Evolutionary conservation across 2,329 filamentous ascomycete genomes (phyloP), one percentile per base, ranked within the genome.

Genomic region (Dryadomyces quercus-mongolicae): DNA sequence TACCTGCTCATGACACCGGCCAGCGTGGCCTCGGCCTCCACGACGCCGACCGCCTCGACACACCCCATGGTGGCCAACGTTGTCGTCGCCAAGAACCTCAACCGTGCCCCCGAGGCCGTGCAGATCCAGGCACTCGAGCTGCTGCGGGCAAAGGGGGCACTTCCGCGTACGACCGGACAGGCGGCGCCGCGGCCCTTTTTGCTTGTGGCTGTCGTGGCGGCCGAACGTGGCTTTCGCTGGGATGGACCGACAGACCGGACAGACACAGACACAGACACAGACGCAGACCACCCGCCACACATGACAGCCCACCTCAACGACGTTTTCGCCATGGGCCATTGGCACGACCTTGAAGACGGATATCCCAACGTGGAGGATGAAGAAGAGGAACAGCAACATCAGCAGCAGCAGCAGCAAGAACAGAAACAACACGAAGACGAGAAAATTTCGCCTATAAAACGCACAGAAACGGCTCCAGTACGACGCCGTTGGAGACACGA

Each of bases 281-380:
- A 45, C 1, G 34, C 40, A 6, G 16, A 47, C 59, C 58, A n/a
- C 56, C 7, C 70, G 46, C 71, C 74, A 3, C 71, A 70, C 51
- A 72, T 84, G 51, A 76, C 73, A 21, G 69, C 68, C 36, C 77
- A 88, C 60, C 65, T 85, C 67, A 94, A 90, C 62, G 89, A 97
- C 56, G 81, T 87, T 59, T 85, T 97, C 60, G 88, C 90, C 65
- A 83, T 97, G 55, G 92, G 88, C 0, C 91, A 97, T 67, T 88
- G 84, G 71, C 90, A 97, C 63, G 78, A 84, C 55, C 75, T 77
- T 0, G 74, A 78, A 1, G 82, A 92, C 64, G 88, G 85, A 0
- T 85, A 90, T 58, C 76, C 82, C 5, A 86, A 93, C 59, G 67
- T 92, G 0, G 86, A 94, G 56, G 84, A 88, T 40, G 70, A 62